Conservation (phyloP, 192 early-diverging fungal genomes). For the Glomus cerebriforme region DNA sequence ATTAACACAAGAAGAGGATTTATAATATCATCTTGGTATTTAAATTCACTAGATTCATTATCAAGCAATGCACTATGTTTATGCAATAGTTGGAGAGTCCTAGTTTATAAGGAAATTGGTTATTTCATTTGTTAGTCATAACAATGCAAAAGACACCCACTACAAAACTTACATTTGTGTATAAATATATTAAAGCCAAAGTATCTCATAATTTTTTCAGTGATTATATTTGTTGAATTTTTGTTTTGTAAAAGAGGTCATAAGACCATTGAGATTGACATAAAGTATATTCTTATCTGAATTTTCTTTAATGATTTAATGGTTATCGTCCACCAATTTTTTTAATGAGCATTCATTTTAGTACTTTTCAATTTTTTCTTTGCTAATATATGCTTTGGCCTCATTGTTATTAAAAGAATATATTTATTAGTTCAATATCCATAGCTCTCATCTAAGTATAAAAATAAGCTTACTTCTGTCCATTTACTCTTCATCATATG, state of each 20-base stretch:
- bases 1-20: conserved; percentile 12
- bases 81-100: too few species aligned
- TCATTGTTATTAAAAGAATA: conserved; percentile 14
- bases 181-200: conserved; percentile 19
- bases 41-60: too few species aligned
- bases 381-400: conserved; percentile 2
- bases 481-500: conserved; percentile 10
- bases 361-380: conserved; percentile 14
- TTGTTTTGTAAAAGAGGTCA: conserved; percentile 12
- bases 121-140: neutral
- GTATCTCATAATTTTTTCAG: conserved; percentile 14
- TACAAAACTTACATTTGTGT: conserved; percentile 13
- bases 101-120: neutral
- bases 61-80: too few species aligned
- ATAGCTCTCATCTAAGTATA: neutral
- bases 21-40: neutral
- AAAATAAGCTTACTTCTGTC: conserved; percentile 6
- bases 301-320: conserved; percentile 17
- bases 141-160: conserved; percentile 1
- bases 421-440: neutral
- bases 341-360: conserved; percentile 19
- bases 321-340: conserved; percentile 4
- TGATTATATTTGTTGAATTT: conserved; percentile 9
- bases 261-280: neutral
- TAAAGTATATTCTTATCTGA: conserved; percentile 5